Base-by-base conservation (phyloP, 2,329 filamentous ascomycete species). In the Calonectria pseudoturangicola region DNA sequence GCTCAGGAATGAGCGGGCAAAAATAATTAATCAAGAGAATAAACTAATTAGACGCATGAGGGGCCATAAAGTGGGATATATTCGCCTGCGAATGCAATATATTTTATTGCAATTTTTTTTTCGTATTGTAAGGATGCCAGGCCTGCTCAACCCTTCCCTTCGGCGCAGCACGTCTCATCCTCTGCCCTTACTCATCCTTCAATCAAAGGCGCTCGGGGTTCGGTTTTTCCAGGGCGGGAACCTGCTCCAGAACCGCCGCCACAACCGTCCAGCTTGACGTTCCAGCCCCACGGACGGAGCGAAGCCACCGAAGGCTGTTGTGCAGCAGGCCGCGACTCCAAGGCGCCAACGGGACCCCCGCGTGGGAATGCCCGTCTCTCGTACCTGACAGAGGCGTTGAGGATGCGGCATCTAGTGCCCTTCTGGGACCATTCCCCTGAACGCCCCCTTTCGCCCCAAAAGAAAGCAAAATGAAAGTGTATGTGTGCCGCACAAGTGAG, bases 251-350 rank as follows among this genome's bases (percentile, higher is more conserved):
- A 54, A 43, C 16, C 47, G 41, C 16, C 47, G 41, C 51, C 41
- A 63, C 54, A 60, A 60, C 54, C 39, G 48, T 28, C 56, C 65
- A 51, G 28, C 39, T 16, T 41, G 18, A 50, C 48, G 48, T 58
- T 68, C 68, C 39, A 58, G 39, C 45, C 70, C 28, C 39, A 15
- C 65, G 56, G 56, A 3, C 56, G 56, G 13, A 51, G 30, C 18
- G 21, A 65, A 72, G 70, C 66, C 66, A 69, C 60, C 48, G 51
- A 69, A 64, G 25, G 65, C 58, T 60, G 56, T 56, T 64, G 54
- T 39, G 68, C 68, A 60, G 30, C 21, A 66, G 50, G 58, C n/a
- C 30, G 25, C 48, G 60, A 65, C 30, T 45, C 27, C 18, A 60
- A 18, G 16, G 25, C 58, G 36, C 66, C 28, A 25, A 58, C 16